Base-by-base conservation (phyloP, 495 filamentous ascomycete species). In the Penicillium pulvis region DNA sequence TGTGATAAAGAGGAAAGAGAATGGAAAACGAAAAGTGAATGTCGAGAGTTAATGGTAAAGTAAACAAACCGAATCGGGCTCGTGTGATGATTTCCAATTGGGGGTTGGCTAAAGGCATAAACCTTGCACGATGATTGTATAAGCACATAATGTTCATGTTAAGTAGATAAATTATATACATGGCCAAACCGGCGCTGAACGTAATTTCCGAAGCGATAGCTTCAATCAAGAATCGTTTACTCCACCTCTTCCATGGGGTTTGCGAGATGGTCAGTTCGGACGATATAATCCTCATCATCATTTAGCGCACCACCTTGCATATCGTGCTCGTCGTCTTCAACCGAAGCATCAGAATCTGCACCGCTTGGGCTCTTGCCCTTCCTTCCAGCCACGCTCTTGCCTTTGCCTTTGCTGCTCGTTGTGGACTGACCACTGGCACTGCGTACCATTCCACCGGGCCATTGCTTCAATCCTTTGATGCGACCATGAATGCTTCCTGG, bases 271-370 rank as follows among this genome's bases (percentile, higher is more conserved):
- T 75, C 75, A 10, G 76, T 80, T n/a, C 70, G 67, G 8, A 79
- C 71, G 57, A 80, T 54, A 51, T 80, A 78, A 42, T 84, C 78
- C 53, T 83, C 82, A 43, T 83, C 68, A 69, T 77, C 61, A 39
- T 73, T 63, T 57, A 71, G 58, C 58, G 63, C 65, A 55, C 70
- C 60, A 43, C 70, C 49, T 1, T 33, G 52, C 35, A 55, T 53
- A 42, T 82, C 75, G 51, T 83, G 81, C 36, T 84, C 66, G 4
- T 72, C 71, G 43, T 75, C 73, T 30, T 55, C 42, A 16, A 76
- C 54, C 1, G 74, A 75, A 24, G 70, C 74, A 72, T 79, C 76
- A 5, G 73, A 76, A 36, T 76, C 72, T 4, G 60, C 68, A 20
- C 56, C 66, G 20, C 41, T 52, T 17, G 60, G 39, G 17, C 59